Percentiles rank a stretch among this genome's conserved stretches.
phyloP scores from a whole-genome alignment of 148 eudicot genomes.

The Talinum fruticosum region DNA sequence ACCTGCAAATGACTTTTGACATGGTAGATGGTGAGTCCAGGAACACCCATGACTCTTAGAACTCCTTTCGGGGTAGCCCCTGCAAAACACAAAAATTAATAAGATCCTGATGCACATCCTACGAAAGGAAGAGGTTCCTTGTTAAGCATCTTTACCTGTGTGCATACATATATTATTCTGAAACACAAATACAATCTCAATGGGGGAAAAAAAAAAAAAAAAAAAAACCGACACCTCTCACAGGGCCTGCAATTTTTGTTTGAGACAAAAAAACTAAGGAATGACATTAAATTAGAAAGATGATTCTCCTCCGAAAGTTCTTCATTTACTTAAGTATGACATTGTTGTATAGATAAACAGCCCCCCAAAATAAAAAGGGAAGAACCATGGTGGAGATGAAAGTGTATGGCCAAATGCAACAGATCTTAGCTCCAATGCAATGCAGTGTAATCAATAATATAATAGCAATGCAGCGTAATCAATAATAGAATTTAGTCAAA shows the following conservation, averaged over 20 bases:
- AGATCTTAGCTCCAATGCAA: too few relatives aligned
- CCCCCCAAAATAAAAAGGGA: not conserved
- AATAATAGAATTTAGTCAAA: too few relatives aligned
- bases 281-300: not conserved
- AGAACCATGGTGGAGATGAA: too few relatives aligned
- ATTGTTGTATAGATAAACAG: not conserved
- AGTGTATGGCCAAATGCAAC: not conserved
- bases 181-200: not conserved
- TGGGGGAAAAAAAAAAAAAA: not conserved
- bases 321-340: not conserved
- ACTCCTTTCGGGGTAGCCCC: conserved; percentile 88
- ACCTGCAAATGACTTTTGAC: conserved; percentile 90
- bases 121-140: not conserved
- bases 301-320: too few relatives aligned
- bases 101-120: not conserved
- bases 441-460: too few relatives aligned
- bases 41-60: conserved; percentile 73
- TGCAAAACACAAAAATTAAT: conserved; percentile 22
- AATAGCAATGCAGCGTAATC: too few relatives aligned
- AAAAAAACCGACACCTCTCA: not conserved
- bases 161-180: not conserved
- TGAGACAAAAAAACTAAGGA: not conserved
- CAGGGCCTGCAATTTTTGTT: not conserved
- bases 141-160: not conserved
- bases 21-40: conserved; percentile 74